Conservation (phyloP, 148 eudicot species). For the Oxyria digyna region DNA sequence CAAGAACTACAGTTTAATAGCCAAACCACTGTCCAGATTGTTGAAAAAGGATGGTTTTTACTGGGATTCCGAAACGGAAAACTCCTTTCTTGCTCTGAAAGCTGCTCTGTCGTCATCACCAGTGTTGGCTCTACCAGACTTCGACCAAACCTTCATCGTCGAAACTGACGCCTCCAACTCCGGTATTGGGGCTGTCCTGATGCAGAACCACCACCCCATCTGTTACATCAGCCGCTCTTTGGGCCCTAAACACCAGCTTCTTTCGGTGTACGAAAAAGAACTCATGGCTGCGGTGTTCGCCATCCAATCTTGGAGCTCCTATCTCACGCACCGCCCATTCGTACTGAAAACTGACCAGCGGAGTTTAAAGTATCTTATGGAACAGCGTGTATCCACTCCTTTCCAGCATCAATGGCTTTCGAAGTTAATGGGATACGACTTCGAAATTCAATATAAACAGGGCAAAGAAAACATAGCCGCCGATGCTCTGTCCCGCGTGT, state of each 20-base stretch:
- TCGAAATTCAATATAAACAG: constrained; percentile 1
- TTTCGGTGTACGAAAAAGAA: background rate
- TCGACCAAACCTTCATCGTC: background rate
- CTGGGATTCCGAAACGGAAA: background rate
- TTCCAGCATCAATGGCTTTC: background rate
- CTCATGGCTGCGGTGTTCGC: background rate
- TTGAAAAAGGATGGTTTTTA: background rate
- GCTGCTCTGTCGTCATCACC: background rate
- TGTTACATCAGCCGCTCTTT: background rate
- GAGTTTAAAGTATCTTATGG: background rate
- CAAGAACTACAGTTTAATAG: background rate
- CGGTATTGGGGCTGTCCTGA: background rate
- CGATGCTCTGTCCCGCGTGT: background rate
- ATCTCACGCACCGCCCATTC: background rate
- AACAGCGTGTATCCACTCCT: background rate
- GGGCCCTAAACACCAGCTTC: background rate
- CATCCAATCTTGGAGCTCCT: background rate
- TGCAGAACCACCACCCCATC: background rate
- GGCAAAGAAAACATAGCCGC: background rate
- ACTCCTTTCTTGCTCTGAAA: background rate
- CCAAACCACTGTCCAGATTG: background rate
- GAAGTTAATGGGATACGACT: background rate
- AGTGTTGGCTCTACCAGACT: background rate
- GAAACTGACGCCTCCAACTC: background rate
- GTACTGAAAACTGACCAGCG: background rate